Evolutionary conservation across 2,329 filamentous ascomycete species (phyloP).

Genomic region (Neurospora sp.): DNA sequence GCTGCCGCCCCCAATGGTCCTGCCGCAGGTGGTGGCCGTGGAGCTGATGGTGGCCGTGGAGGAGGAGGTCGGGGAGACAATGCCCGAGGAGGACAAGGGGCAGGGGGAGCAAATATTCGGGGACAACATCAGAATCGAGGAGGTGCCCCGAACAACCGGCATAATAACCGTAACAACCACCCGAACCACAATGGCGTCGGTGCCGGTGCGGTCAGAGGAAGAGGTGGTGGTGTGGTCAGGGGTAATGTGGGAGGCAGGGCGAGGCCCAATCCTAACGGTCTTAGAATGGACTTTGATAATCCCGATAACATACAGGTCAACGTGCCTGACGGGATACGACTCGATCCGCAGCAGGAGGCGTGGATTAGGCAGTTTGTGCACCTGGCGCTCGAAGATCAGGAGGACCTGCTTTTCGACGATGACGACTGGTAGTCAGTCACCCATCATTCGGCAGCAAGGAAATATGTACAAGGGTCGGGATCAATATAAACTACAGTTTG

Average conservation of each 20-base stretch:
- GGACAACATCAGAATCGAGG: slow-evolving; percentile 4
- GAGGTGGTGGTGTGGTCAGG: background rate
- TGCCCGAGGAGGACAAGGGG: slow-evolving; percentile 3
- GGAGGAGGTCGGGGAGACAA: background rate
- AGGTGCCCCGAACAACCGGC: slow-evolving; percentile 11
- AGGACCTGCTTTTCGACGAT: slow-evolving; percentile 35
- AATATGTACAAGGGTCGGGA: background rate
- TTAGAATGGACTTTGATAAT: background rate
- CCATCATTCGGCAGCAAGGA: background rate
- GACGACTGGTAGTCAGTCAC: slow-evolving; percentile 21
- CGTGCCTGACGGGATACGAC: slow-evolving; percentile 8
- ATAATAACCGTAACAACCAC: slow-evolving; percentile 13
- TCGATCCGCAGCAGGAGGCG: slow-evolving; percentile 37
- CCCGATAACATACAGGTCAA: background rate
- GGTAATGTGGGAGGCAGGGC: background rate
- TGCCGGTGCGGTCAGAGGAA: background rate
- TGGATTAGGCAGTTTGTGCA: slow-evolving; percentile 46
- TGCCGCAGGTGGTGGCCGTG: slow-evolving; percentile 4
- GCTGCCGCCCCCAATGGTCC: slow-evolving; percentile 5
- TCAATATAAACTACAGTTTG: background rate
- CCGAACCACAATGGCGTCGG: slow-evolving; percentile 3
- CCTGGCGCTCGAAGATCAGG: slow-evolving; percentile 42
- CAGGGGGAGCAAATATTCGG: slow-evolving; percentile 1
- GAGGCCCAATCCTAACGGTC: background rate
- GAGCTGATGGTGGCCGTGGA: slow-evolving; percentile 4